These are phyloP conservation scores for Elongisporangium undulatum DNA, from an alignment of 352 stramenopile species.

Conservation along the genomic window DNA sequence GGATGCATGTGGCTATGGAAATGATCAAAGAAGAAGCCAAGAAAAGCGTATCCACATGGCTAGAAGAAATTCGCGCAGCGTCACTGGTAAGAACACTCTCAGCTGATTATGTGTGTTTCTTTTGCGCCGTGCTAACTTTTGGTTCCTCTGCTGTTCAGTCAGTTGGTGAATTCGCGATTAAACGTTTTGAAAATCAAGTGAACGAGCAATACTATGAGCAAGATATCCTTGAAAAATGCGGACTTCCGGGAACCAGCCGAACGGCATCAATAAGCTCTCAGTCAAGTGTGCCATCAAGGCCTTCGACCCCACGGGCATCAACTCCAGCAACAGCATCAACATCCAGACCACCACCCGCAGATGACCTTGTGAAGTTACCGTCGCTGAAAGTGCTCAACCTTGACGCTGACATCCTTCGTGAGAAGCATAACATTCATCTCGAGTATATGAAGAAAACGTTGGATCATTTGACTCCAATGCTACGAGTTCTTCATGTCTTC, in stretches of 20 bases:
- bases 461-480: conserved; percentile 56
- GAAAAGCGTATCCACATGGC: conserved; percentile 51
- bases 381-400: conserved; percentile 73
- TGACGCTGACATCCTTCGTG: conserved; percentile 48
- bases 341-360: conserved; percentile 11
- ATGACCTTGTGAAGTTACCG: conserved; percentile 42
- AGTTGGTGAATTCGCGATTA: conserved; percentile 62
- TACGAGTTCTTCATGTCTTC: conserved; percentile 71
- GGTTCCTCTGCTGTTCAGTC: conserved; percentile 16
- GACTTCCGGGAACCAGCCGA: conserved; percentile 8
- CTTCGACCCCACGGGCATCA: conserved; percentile 16
- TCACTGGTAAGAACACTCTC: conserved; percentile 27
- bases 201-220: conserved; percentile 73
- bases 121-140: conserved; percentile 1
- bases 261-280: conserved; percentile 2
- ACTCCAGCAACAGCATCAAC: conserved; percentile 14
- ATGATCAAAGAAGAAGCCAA: conserved; percentile 77
- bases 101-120: background rate
- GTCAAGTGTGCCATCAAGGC: background rate
- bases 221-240: conserved; percentile 72
- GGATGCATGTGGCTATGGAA: conserved; percentile 67
- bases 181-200: conserved; percentile 72
- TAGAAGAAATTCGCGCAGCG: conserved; percentile 62
- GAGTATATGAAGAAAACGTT: conserved; percentile 71
- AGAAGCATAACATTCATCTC: conserved; percentile 58